A percentile compares a stretch with the other conserved stretches of the same genome.
phyloP scores from a whole-genome alignment of 2,329 filamentous ascomycete species.

The Stachybotrys elegans region DNA sequence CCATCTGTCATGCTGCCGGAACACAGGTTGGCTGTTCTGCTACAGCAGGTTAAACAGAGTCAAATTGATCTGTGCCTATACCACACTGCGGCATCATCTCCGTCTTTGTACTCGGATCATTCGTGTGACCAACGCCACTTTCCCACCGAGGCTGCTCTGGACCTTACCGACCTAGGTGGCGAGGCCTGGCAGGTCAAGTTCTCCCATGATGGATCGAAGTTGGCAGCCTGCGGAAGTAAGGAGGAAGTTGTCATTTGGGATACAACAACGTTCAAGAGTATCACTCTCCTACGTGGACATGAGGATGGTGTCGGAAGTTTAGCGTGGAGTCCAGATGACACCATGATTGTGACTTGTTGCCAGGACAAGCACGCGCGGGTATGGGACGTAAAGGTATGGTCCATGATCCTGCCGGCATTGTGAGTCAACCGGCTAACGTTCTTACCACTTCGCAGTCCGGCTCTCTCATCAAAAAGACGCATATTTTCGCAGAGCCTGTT shows the following conservation, averaged over 20 bases:
- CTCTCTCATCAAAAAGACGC: conserved; percentile 55
- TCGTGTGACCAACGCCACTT: conserved; percentile 75
- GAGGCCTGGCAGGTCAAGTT: conserved; percentile 93
- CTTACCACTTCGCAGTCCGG: conserved; percentile 49
- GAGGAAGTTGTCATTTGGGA: conserved; percentile 78
- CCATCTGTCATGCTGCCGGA: conserved; percentile 96
- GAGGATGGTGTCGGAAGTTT: conserved; percentile 70
- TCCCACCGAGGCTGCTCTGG: conserved; percentile 64
- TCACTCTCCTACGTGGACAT: conserved; percentile 59
- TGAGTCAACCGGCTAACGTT: background rate
- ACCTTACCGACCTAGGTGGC: conserved; percentile 67
- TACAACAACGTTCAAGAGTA: conserved; percentile 53
- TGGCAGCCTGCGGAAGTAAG: conserved; percentile 79
- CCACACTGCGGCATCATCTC: conserved; percentile 74
- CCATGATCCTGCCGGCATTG: conserved; percentile 4
- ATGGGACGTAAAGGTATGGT: conserved; percentile 65
- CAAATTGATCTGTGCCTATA: conserved; percentile 84
- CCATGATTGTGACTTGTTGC: conserved; percentile 78
- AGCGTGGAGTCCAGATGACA: conserved; percentile 89
- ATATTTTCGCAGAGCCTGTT: conserved; percentile 75
- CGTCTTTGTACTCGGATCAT: conserved; percentile 87
- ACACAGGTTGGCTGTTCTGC: conserved; percentile 73
- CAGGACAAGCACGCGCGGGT: conserved; percentile 68
- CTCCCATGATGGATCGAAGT: conserved; percentile 75
- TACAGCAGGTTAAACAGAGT: conserved; percentile 77